Base-by-base conservation (phyloP, 805 yeast genomes). In the Myxozyma sirexii region DNA sequence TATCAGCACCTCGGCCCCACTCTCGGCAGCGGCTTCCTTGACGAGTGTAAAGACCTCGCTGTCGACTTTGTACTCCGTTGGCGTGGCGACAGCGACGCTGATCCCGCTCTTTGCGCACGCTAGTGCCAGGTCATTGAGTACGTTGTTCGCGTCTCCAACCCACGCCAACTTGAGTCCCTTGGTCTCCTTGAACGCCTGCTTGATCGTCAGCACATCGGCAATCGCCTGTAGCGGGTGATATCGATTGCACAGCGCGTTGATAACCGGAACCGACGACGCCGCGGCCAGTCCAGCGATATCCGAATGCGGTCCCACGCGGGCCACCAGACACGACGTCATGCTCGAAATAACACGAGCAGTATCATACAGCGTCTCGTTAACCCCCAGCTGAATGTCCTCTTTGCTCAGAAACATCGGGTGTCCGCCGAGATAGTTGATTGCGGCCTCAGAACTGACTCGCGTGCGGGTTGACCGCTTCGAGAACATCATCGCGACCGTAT, bases 111-210 rank as follows among this genome's bases (percentile, higher is more conserved):
- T 90, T 66, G 90, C 80, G 26, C 94, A 83, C 7, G 97, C 98
- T 63, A 92, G 84, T 12, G 96, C 84, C 75, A 94, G 80, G 76
- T 94, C 99, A 73, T 94, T 93, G 62, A 94, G 86, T 33, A 94
- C 98, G 70, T 94, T 94, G 74, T 94, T 94, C 31, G 97, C 86
- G 73, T 93, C 99, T 60, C 99, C 99, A 19, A 94, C 84, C 99
- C 99, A 93, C 1, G 97, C 85, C 50, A 93, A 76, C 68, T 90
- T 92, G 65, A 91, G 80, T 13, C 82, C 83, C 46, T 71, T 64
- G 50, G 71, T 62, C 8, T 39, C 48, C 23, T 68, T 67, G 69
- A 89, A 88, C 3, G 85, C 75, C 75, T 94, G 97, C 65, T 86
- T 84, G 60, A 94, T 87, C 2, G 98, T 92, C 66, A 90, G 76